These are phyloP conservation scores for Byssochlamys sp. DNA, from an alignment of 2,329 filamentous ascomycete genomes.

Conservation along the genomic window DNA sequence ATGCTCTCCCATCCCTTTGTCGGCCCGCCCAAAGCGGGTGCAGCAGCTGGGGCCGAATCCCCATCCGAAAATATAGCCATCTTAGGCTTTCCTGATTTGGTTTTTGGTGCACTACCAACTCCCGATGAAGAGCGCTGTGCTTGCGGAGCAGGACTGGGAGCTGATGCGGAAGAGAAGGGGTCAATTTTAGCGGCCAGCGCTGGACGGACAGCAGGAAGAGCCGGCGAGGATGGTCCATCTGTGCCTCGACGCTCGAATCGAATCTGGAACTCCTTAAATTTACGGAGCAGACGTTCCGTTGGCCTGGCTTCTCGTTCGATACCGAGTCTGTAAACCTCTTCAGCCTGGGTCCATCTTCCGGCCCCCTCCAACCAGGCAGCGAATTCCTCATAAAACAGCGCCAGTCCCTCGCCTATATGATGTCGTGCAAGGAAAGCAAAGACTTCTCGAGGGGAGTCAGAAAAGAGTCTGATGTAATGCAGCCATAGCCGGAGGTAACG, in stretches of 20 bases:
- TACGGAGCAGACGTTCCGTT: constrained; percentile 68
- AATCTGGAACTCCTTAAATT: constrained; percentile 84
- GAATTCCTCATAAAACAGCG: constrained; percentile 94
- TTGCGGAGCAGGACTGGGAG: constrained; percentile 57
- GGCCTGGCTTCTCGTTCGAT: constrained; percentile 82
- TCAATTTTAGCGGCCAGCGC: constrained; percentile 78
- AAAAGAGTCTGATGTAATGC: constrained; percentile 85
- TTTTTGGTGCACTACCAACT: constrained; percentile 38
- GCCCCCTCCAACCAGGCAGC: constrained; percentile 82
- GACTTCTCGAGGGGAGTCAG: constrained; percentile 82
- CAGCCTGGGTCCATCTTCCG: constrained; percentile 77
- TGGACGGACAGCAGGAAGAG: constrained; percentile 70
- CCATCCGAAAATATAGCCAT: constrained; percentile 83
- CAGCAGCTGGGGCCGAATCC: constrained; percentile 49
- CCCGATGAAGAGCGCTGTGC: constrained; percentile 45
- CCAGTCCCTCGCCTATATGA: constrained; percentile 72
- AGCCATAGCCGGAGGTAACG: constrained; percentile 90
- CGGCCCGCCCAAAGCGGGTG: constrained; percentile 43
- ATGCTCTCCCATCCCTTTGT: constrained; percentile 86
- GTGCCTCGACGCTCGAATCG: constrained; percentile 58
- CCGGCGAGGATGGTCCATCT: constrained; percentile 69
- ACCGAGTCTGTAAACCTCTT: constrained; percentile 84
- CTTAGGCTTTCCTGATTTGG: constrained; percentile 66
- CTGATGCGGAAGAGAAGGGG: constrained; percentile 55
- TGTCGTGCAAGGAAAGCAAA: constrained; percentile 87